phyloP scores from a whole-genome alignment of 2,329 filamentous ascomycete species.

The Xylariales sp. region DNA sequence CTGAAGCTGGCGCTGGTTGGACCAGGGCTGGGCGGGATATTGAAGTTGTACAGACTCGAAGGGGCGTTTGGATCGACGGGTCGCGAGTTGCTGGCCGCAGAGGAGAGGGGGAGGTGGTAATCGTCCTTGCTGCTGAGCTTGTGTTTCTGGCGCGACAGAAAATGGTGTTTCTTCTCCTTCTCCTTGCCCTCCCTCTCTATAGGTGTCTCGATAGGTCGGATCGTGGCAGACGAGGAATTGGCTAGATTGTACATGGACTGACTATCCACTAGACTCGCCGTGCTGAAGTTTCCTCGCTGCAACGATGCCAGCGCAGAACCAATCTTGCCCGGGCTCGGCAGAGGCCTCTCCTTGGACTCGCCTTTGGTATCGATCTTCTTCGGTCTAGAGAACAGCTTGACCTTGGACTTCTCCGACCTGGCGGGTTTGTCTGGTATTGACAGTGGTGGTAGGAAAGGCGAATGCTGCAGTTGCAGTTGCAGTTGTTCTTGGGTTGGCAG shows the following conservation, averaged over 20 bases:
- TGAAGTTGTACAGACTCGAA: slow-evolving; percentile 75
- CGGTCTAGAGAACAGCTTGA: slow-evolving; percentile 75
- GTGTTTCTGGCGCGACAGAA: slow-evolving; percentile 73
- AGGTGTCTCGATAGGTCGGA: slow-evolving; percentile 56
- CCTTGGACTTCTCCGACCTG: slow-evolving; percentile 68
- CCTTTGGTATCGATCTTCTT: slow-evolving; percentile 70
- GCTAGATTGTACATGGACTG: slow-evolving; percentile 66
- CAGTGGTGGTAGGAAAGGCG: slow-evolving; percentile 33
- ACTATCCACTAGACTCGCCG: slow-evolving; percentile 64
- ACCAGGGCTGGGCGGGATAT: slow-evolving; percentile 65
- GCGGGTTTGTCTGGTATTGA: slow-evolving; percentile 51
- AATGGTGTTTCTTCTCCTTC: slow-evolving; percentile 76
- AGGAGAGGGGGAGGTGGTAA: slow-evolving; percentile 66
- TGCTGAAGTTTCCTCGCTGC: slow-evolving; percentile 65
- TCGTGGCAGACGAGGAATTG: slow-evolving; percentile 74
- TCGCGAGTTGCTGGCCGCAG: slow-evolving; percentile 70
- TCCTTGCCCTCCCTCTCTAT: slow-evolving; percentile 52
- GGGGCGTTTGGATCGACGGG: slow-evolving; percentile 72
- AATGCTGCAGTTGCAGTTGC: slow-evolving; percentile 25
- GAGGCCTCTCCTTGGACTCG: slow-evolving; percentile 59
- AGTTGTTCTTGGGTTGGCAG: slow-evolving; percentile 28
- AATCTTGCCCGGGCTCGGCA: slow-evolving; percentile 70
- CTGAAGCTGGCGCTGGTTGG: slow-evolving; percentile 63
- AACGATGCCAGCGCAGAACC: slow-evolving; percentile 61
- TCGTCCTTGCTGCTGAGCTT: slow-evolving; percentile 72